Evolutionary conservation across 1,284 basidiomycete species (phyloP).

Genomic region (Apiotrichum siamense): DNA sequence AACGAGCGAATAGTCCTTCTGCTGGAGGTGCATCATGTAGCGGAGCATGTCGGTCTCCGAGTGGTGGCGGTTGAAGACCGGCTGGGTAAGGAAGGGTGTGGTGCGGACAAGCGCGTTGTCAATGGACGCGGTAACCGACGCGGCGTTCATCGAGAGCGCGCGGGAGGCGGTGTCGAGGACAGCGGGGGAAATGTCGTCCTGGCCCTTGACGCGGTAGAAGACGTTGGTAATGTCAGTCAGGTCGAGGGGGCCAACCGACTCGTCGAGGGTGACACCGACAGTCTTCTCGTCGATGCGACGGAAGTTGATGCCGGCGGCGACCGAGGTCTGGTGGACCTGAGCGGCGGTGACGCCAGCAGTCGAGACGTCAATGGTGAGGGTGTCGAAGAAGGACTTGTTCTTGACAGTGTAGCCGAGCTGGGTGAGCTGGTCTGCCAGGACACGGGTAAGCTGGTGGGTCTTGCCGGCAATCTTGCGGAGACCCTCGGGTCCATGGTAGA

Average conservation of each 20-base stretch:
- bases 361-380: slow-evolving; percentile 75
- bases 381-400: slow-evolving; percentile 80
- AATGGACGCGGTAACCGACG: slow-evolving; percentile 48
- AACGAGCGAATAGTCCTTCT: slow-evolving; percentile 89
- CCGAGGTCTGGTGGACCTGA: slow-evolving; percentile 64
- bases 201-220: slow-evolving; percentile 56
- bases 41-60: slow-evolving; percentile 97
- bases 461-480: slow-evolving; percentile 79
- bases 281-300: slow-evolving; percentile 68
- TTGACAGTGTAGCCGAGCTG: slow-evolving; percentile 61
- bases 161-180: slow-evolving; percentile 43
- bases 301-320: slow-evolving; percentile 71
- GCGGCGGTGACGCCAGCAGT: slow-evolving; percentile 54
- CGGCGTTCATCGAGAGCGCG: slow-evolving; percentile 30
- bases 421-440: slow-evolving; percentile 67
- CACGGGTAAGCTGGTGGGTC: slow-evolving; percentile 80
- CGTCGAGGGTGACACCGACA: slow-evolving; percentile 88
- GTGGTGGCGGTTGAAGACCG: slow-evolving; percentile 91
- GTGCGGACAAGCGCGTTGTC: slow-evolving; percentile 58
- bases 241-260: slow-evolving; percentile 72
- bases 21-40: slow-evolving; percentile 88
- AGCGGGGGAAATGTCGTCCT: slow-evolving; percentile 41
- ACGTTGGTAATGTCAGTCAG: slow-evolving; percentile 73
- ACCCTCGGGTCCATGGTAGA: slow-evolving; percentile 91
- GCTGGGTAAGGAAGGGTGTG: slow-evolving; percentile 72